Percentiles rank a stretch among this genome's conserved stretches.
Evolutionary conservation across 2,329 filamentous ascomycete species (phyloP).

Genomic region (Fusarium sp.): DNA sequence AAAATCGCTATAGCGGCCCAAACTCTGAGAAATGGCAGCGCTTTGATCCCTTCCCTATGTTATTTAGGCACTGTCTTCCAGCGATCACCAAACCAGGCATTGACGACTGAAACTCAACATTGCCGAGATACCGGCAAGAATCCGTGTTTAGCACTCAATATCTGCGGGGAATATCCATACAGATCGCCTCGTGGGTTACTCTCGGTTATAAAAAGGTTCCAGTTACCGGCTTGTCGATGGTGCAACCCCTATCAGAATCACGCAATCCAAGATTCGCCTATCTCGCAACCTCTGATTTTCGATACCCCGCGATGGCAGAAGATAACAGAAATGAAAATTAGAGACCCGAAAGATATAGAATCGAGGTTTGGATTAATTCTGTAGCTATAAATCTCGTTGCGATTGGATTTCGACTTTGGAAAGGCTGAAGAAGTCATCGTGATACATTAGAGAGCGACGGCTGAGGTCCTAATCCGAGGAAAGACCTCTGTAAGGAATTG

Average conservation of each 20-base stretch:
- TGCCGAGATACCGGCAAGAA: background rate
- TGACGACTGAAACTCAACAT: background rate
- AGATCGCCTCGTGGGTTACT: background rate
- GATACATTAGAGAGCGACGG: fast-evolving
- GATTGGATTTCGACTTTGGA: fast-evolving
- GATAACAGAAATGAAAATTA: background rate
- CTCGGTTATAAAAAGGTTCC: constrained; percentile 2
- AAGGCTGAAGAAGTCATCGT: fast-evolving
- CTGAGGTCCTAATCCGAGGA: fast-evolving
- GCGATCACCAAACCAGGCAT: background rate
- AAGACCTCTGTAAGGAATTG: fast-evolving
- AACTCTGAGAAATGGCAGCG: too few species aligned
- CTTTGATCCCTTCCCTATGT: too few species aligned
- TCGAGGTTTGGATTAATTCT: background rate
- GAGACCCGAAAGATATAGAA: fast-evolving
- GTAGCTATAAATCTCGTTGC: background rate
- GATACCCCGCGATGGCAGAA: background rate
- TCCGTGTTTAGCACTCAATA: background rate
- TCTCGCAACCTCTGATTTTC: background rate
- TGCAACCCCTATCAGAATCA: constrained; percentile 40
- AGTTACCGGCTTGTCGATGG: constrained; percentile 29
- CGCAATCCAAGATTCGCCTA: constrained; percentile 29
- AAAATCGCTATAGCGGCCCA: too few species aligned
- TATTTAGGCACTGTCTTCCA: too few species aligned
- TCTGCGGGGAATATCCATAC: constrained; percentile 2